Conservation (phyloP, 2,329 filamentous ascomycete genomes). For the Hysterium pulicare region DNA sequence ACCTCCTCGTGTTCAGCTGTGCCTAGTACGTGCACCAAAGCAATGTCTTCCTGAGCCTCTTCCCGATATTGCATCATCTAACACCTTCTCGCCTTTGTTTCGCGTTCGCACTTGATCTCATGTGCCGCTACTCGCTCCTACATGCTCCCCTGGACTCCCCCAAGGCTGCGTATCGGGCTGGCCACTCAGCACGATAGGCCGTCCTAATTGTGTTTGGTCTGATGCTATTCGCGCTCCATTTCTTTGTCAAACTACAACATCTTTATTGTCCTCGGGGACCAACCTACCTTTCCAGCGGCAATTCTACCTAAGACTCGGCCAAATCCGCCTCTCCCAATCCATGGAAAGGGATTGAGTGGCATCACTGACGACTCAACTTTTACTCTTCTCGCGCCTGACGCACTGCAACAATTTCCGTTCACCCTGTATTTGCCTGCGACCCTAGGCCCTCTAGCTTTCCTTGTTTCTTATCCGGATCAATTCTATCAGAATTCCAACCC, state of each 20-base stretch:
- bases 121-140: background rate
- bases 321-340: slow-evolving; percentile 7
- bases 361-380: slow-evolving; percentile 17
- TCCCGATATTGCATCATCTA: too few relatives aligned
- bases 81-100: background rate
- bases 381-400: slow-evolving; percentile 37
- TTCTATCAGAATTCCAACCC: background rate
- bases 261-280: slow-evolving; percentile 19
- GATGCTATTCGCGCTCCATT: background rate
- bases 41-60: too few relatives aligned
- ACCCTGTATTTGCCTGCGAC: slow-evolving; percentile 28
- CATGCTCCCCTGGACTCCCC: slow-evolving; percentile 21
- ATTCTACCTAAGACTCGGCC: background rate
- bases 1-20: background rate
- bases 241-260: slow-evolving; percentile 15
- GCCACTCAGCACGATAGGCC: slow-evolving; percentile 27
- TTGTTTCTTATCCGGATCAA: slow-evolving; percentile 22
- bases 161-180: slow-evolving; percentile 23
- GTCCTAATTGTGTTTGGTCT: slow-evolving; percentile 13
- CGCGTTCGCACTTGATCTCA: background rate
- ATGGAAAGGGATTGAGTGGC: slow-evolving; percentile 28
- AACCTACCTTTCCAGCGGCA: background rate
- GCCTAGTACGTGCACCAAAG: too few relatives aligned
- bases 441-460: slow-evolving; percentile 19
- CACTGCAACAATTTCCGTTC: slow-evolving; percentile 37